Conservation (phyloP, 164 flowering plant genomes). For the Liquidambar formosana region DNA sequence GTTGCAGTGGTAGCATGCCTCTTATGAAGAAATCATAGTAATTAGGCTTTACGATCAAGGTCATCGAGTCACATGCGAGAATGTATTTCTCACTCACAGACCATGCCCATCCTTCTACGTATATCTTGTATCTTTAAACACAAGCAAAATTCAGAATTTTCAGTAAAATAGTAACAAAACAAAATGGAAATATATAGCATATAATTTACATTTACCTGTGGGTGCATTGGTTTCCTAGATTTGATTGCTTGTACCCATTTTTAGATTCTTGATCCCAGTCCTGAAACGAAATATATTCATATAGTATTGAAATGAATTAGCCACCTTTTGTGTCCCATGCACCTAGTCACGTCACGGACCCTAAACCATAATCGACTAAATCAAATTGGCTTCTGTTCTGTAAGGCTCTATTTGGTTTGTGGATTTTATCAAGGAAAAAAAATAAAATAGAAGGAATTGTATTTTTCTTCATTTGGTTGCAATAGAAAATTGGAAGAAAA, state of each 20-base stretch:
- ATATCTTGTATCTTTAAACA: constrained; percentile 41
- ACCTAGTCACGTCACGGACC: no score
- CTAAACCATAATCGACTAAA: no score
- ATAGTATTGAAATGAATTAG: no score
- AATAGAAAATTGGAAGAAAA: no score
- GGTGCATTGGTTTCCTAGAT: constrained; percentile 39
- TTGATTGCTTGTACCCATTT: constrained; percentile 31
- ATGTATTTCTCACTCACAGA: constrained; percentile 60
- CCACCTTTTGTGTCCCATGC: no score
- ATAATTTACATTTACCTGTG: constrained; percentile 27
- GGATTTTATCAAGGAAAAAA: no score
- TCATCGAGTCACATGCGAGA: constrained; percentile 43
- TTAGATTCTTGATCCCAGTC: constrained; percentile 30
- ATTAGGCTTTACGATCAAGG: constrained; percentile 28
- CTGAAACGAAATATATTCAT: constrained; percentile 10
- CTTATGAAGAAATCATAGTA: constrained; percentile 40
- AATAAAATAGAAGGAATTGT: no score
- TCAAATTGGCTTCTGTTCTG: no score
- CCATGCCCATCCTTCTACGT: constrained; percentile 48
- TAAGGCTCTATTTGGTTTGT: no score
- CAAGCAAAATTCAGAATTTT: not conserved
- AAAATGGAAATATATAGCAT: not conserved
- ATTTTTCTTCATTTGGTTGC: no score
- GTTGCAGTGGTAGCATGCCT: constrained; percentile 37
- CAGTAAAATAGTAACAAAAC: not conserved